phyloP scores from a whole-genome alignment of 495 filamentous ascomycete species.

The Xylaria flabelliformis region DNA sequence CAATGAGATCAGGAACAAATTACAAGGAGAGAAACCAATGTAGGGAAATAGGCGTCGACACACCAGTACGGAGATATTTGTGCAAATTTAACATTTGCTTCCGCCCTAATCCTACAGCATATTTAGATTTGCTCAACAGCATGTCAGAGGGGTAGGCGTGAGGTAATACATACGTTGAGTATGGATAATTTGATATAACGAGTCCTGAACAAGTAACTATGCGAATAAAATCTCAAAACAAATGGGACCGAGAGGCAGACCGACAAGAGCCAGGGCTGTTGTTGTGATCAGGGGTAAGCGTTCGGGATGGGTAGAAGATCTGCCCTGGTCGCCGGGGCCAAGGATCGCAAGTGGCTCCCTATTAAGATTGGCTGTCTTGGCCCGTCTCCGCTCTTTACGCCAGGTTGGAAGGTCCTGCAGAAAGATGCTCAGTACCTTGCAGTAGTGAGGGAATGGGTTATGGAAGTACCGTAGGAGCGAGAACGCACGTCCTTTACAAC shows the following conservation, averaged over 20 bases:
- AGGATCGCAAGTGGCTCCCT: constrained; percentile 18
- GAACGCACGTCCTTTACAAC: constrained; percentile 13
- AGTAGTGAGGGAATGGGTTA: constrained; percentile 15
- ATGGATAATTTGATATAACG: constrained; percentile 14
- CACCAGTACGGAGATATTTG: neutral
- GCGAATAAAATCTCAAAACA: constrained; percentile 11
- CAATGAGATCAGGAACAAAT: neutral
- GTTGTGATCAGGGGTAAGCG: neutral
- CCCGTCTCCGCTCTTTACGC: neutral
- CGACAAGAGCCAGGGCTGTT: neutral
- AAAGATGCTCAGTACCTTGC: constrained; percentile 28
- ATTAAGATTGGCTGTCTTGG: constrained; percentile 31
- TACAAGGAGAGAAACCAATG: neutral
- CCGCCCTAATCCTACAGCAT: constrained; percentile 6
- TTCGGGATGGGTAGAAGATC: constrained; percentile 22
- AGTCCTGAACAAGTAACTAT: too few species aligned
- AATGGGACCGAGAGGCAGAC: constrained; percentile 23
- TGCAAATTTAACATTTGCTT: constrained; percentile 14
- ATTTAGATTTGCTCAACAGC: neutral
- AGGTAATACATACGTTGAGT: neutral
- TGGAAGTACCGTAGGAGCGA: constrained; percentile 13
- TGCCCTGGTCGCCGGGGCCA: constrained; percentile 3
- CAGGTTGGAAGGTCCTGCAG: constrained; percentile 25
- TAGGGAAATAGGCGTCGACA: neutral
- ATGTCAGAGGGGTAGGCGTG: constrained; percentile 17